A percentile compares a stretch with the other conserved stretches of the same genome.
Evolutionary conservation across 352 stramenopile species (phyloP).

Genomic region (Phytophthora sp.): DNA sequence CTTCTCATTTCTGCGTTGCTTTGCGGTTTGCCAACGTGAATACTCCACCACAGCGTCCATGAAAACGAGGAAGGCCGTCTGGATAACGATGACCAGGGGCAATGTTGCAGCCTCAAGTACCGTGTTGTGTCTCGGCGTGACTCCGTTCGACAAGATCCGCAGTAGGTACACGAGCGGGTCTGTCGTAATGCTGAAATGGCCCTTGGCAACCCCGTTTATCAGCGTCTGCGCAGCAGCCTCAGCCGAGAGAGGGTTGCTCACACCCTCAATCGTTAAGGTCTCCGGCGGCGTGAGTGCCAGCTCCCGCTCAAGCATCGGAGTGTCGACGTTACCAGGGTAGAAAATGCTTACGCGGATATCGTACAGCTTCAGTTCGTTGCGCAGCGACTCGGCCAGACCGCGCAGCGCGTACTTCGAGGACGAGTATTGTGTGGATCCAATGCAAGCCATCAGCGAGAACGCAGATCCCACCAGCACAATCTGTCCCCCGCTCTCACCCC

Average conservation of each 20-base stretch:
- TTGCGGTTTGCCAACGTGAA: slow-evolving; percentile 29
- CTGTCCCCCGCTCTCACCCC: slow-evolving; percentile 26
- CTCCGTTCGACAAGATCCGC: slow-evolving; percentile 51
- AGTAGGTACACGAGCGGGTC: slow-evolving; percentile 51
- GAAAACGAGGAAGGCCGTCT: slow-evolving; percentile 43
- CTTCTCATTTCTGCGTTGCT: slow-evolving; percentile 17
- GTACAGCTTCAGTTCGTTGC: slow-evolving; percentile 50
- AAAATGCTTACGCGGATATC: slow-evolving; percentile 49
- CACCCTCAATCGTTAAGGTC: slow-evolving; percentile 49
- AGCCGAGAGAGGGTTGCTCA: slow-evolving; percentile 25
- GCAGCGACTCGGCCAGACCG: slow-evolving; percentile 58
- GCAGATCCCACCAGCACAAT: slow-evolving; percentile 56
- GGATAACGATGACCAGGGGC: slow-evolving; percentile 39
- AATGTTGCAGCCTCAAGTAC: slow-evolving; percentile 42
- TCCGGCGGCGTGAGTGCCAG: slow-evolving; percentile 43
- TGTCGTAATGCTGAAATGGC: slow-evolving; percentile 62
- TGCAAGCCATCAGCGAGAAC: slow-evolving; percentile 54
- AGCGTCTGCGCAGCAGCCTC: slow-evolving; percentile 42
- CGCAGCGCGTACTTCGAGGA: slow-evolving; percentile 61
- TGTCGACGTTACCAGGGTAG: slow-evolving; percentile 59
- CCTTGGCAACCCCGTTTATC: slow-evolving; percentile 41
- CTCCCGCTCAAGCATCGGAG: slow-evolving; percentile 43
- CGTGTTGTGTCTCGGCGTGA: slow-evolving; percentile 48
- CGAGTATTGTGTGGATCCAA: slow-evolving; percentile 48
- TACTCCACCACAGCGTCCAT: slow-evolving; percentile 51